Base-by-base conservation (phyloP, 1,284 basidiomycete species). In the Sporisorium exsertum region DNA sequence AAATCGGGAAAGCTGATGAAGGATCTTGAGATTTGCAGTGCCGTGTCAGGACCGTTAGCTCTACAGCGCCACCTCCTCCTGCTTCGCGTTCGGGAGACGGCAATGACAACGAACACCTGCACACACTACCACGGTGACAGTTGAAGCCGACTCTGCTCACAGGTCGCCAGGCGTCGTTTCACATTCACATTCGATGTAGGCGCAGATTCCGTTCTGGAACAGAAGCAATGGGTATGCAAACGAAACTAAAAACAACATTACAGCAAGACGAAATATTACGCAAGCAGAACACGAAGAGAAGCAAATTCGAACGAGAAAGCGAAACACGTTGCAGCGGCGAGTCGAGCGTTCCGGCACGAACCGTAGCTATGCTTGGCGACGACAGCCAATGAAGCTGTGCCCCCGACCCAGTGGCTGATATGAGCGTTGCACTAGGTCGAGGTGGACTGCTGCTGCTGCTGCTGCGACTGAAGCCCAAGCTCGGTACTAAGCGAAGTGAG, bases 401-500 rank as follows among this genome's bases (percentile, higher is more conserved):
- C 26, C n/a, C n/a, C n/a, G 22, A 15, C 22, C 42, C n/a, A n/a
- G n/a, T n/a, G n/a, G 49, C 3, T n/a, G 27, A 35, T 12, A 35
- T n/a, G 35, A 35, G 8, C 7, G 13, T 8, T 40, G 18, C 37
- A n/a, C 50, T 32, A 51, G 8, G 50, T 35, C 32, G 29, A 35
- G 15, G 51, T 15, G 18, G 32, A 33, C 22, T 35, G 40, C 16
- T 43, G n/a, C n/a, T n/a, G n/a, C n/a, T n/a, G n/a, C n/a, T n/a
- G 40, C 27, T 27, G 46, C 33, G 40, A 45, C 10, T 53, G 62
- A n/a, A 54, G 37, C 5, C 58, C 55, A 16, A 65, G 59, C 46
- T 71, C 63, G 22, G 58, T 37, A 20, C 35, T 65, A 40, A 71
- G 56, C 40, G 58, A 65, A 13, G 59, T 58, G 18, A 71, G 40